A percentile compares a stretch with the other conserved stretches of the same genome.
Evolutionary conservation across 75 land plant genomes (phyloP).

Genomic region (Selaginella moellendorffii): DNA sequence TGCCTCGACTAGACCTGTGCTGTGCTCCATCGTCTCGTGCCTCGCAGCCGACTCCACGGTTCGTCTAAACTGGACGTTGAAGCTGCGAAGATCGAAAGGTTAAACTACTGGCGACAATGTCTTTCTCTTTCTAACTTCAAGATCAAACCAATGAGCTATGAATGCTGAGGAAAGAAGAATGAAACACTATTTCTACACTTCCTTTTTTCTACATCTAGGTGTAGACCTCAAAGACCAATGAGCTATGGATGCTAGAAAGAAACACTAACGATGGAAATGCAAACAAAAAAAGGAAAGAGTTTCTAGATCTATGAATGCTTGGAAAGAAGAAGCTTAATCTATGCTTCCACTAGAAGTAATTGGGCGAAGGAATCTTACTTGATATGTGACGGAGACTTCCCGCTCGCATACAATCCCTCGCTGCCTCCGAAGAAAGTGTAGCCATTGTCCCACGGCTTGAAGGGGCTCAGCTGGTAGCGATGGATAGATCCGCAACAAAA

Average conservation of each 20-base stretch:
- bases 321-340: too few relatives aligned
- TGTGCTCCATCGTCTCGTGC: slow-evolving; percentile 3
- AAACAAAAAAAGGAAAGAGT: too few relatives aligned
- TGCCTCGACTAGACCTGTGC: slow-evolving; percentile 7
- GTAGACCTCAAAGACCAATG: not conserved
- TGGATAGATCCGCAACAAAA: not conserved
- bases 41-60: not conserved
- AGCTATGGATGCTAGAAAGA: too few relatives aligned
- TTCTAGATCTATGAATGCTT: too few relatives aligned
- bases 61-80: not conserved
- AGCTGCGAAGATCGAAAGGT: not conserved
- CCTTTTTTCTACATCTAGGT: not conserved
- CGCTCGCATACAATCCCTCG: slow-evolving; percentile 3
- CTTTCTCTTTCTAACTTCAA: not conserved
- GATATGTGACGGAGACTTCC: not conserved
- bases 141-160: not conserved
- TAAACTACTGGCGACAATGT: too few relatives aligned
- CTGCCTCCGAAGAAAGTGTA: not conserved
- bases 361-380: too few relatives aligned
- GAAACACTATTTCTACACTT: not conserved
- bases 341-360: too few relatives aligned
- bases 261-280: too few relatives aligned
- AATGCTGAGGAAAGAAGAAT: too few relatives aligned
- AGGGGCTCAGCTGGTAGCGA: not conserved
- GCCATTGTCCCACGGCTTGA: slow-evolving; percentile 5